Evolutionary conservation across 2,329 filamentous ascomycete species (phyloP), one percentile per base, ranked within the genome.

Genomic region (Aspergillus nomiae): DNA sequence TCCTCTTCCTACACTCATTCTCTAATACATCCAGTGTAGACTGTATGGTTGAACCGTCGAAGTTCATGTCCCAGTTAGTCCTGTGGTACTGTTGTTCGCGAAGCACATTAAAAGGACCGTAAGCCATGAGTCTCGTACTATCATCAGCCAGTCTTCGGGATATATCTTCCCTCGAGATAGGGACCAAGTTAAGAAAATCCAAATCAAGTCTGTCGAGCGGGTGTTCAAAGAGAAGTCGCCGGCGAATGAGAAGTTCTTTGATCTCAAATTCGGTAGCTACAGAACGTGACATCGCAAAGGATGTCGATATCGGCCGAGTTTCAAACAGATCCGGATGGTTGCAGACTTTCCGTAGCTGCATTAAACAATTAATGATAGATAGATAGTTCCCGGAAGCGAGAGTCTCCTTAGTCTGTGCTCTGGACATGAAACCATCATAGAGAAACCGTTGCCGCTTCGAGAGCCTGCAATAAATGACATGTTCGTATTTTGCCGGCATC

Each of bases 271-370:
- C 87, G 2, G 90, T 87, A 10, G 89, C 83, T 3, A 92, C 89
- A 3, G 94, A 96, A 66, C 85, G 90, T 30, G 87, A 84, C 90
- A 98, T 96, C 4, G 93, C 92, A 76, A 97, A 96, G 1, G 95
- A 98, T 0, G 94, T 99, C 79, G 96, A 95, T 71, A 99, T 98
- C 1, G 93, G 94, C 19, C 95, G 88, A 63, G 96, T 96, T 69
- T 98, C 91, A 72, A 99, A 99, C 10, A 99, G 84, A 78, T 99
- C 95, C 0, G 95, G 96, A 74, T 99, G 95, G 70, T 99, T 99
- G 84, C 95, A 99, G 58, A 99, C 96, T 76, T 98, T 97, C 56
- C 95, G 89, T 59, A 99, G 84, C 75, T 97, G 95, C 93, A 99
- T 97, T 58, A 99, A 82, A 77, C 96, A 98, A 76, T 97, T 97